Base-by-base conservation (phyloP, 148 eudicot genomes). In the Rhododendron henanense region DNA sequence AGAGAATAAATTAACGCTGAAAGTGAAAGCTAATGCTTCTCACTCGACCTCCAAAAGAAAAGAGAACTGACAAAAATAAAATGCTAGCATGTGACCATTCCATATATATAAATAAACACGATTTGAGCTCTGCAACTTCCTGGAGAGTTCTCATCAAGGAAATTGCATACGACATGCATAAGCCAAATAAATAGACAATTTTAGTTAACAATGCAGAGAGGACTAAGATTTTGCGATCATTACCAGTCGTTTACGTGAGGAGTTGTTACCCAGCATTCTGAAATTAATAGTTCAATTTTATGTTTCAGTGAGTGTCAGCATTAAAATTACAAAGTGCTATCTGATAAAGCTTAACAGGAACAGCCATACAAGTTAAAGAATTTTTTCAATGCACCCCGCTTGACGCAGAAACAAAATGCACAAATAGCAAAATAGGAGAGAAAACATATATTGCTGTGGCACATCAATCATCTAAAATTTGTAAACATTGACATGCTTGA, bases 201-300 rank as follows among this genome's bases (percentile, higher is more conserved):
- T 61, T 82, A 25, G 84, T 39, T 50, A 21, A 61, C 2, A 65
- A 23, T 57, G 5, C 5, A 55, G 45, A 77, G 48, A 76, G 11
- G 55, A 59, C 18, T n/a, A 25, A 37, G 16, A 55, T 39, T 65
- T 50, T 39, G 51, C 18, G 59, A 84, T 74, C 81, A 10, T 23
- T 93, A 92, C 95, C 99, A 96, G 55, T 85, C 85, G 4, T 65
- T 84, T 23, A 95, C 87, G 85, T 86, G 99, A 85, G 92, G 92
- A 75, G 94, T 94, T 16, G 59, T 41, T 53, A 33, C 86, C 99
- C 99, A 96, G 93, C 99, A 96, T 91, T 90, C 99, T 96, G 97
- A 91, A 85, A 89, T 78, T 65, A 65, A 78, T 83, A 78, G 83
- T 67, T 39, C 80, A 73, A 23, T 82, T 84, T 48, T 76, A 23